Conservation (phyloP, 2,329 filamentous ascomycete genomes). For the Stachybotrys elegans region DNA sequence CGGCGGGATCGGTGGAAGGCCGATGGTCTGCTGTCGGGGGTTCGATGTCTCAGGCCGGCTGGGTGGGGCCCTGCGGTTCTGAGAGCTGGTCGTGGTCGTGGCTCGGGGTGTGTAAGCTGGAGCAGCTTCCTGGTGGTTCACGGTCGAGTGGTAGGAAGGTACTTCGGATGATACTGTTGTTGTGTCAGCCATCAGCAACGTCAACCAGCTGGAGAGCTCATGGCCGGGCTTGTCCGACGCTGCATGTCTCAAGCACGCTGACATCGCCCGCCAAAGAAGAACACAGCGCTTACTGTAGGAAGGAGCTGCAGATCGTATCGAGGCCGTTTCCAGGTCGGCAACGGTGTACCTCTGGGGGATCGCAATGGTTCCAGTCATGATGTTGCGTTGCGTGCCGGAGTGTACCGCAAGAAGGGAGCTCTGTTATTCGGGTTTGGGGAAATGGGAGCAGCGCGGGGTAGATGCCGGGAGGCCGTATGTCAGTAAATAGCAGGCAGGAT, state of each 20-base stretch:
- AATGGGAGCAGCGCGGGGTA: not conserved
- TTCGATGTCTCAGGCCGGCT: slow-evolving; percentile 17
- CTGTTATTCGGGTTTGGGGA: not conserved
- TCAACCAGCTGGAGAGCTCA: no score
- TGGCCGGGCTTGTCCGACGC: no score
- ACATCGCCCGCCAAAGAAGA: no score
- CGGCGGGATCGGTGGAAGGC: slow-evolving; percentile 47
- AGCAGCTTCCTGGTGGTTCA: slow-evolving; percentile 37
- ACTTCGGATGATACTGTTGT: no score
- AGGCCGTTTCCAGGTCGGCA: slow-evolving; percentile 63
- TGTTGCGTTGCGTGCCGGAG: no score
- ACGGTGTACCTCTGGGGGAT: slow-evolving; percentile 29
- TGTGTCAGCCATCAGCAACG: no score
- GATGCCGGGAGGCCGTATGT: no score
- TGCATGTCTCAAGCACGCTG: no score
- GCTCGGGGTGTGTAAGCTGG: slow-evolving; percentile 44
- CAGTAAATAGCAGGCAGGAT: no score
- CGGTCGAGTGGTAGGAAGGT: slow-evolving; percentile 57
- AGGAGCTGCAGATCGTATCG: slow-evolving; percentile 62
- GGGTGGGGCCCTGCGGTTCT: slow-evolving; percentile 10
- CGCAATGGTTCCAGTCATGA: slow-evolving; percentile 25
- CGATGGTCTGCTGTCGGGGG: slow-evolving; percentile 29
- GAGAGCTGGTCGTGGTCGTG: not conserved
- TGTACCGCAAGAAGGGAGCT: no score
- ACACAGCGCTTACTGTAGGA: no score